Conservation (phyloP, 1,284 basidiomycete species). For the Fomitiporia mediterranea region DNA sequence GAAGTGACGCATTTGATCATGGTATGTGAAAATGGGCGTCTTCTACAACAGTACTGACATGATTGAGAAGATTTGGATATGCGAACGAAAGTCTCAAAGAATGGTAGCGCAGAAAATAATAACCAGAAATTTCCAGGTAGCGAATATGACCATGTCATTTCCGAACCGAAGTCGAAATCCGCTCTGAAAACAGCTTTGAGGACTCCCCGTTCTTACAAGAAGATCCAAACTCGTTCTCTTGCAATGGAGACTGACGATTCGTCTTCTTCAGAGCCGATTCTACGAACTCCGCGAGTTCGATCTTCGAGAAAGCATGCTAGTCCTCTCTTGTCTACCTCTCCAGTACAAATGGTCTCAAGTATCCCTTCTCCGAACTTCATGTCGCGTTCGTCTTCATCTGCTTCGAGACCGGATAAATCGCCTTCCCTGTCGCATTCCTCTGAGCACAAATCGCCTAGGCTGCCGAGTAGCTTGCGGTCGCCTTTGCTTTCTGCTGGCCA, state of each 20-base stretch:
- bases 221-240: neutral
- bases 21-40: neutral
- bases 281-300: conserved; percentile 10
- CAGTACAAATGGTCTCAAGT: neutral
- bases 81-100: neutral
- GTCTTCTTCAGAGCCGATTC: neutral
- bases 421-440: neutral
- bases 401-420: neutral
- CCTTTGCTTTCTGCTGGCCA: neutral
- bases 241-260: conserved; percentile 7
- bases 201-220: neutral
- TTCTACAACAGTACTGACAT: neutral
- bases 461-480: neutral
- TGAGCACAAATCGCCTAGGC: neutral
- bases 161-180: conserved; percentile 1
- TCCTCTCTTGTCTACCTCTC: neutral
- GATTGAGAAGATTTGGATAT: neutral
- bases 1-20: neutral
- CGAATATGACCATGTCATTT: neutral
- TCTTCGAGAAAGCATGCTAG: conserved; percentile 4
- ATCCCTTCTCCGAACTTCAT: conserved; percentile 6
- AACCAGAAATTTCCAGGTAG: neutral
- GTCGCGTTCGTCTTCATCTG: neutral
- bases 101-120: neutral
- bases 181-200: neutral